Base-by-base conservation (phyloP, 148 eudicot genomes). In the Fagopyrum esculentum region DNA sequence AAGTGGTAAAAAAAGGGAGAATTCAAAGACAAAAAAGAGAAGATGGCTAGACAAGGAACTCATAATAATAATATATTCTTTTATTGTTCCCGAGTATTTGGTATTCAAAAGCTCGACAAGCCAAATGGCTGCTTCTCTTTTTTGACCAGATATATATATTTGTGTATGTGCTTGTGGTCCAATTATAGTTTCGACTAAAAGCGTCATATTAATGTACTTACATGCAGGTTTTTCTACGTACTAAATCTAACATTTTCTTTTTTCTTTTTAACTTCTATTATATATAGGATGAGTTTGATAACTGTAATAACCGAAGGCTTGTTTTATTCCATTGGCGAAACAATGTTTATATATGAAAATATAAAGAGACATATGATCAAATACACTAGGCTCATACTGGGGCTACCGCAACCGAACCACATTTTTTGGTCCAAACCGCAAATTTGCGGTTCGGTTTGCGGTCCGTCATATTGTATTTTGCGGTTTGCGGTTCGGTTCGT, bases 61-160 rank as follows among this genome's bases (percentile, higher is more conserved):
- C 44, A 29, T 29, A 30, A 61, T 61, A 30, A 29, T 29, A 30
- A 61, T 61, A 30, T 61, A 61, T 10, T 30, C 6, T 61, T 66
- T 66, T 66, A 6, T 66, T 13, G 71, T 40, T 66, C 71, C 71
- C 71, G 9, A 66, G 46, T 66, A 40, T 61, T 5, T 59, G 71
- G 71, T 15, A 40, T 66, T 66, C 71, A 35, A 66, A 66, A 66
- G 71, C 71, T 35, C 40, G 71, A 66, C 71, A 66, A 15, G 6
- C 6, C 30, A 66, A 66, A 66, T 66, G 45, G 71, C 71, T 66
- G 71, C 71, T 66, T 12, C 71, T 66, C 71, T 63, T 22, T 66
- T 66, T 66, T 66, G 71, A 66, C 71, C 71, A 66, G 17, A 66
- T 35, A 35, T 22, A 22, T 35, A 35, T 35, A 35, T 35, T 35